Evolutionary conservation across 768 basidiomycete genomes (phyloP).

Genomic region (Suillus spraguei): DNA sequence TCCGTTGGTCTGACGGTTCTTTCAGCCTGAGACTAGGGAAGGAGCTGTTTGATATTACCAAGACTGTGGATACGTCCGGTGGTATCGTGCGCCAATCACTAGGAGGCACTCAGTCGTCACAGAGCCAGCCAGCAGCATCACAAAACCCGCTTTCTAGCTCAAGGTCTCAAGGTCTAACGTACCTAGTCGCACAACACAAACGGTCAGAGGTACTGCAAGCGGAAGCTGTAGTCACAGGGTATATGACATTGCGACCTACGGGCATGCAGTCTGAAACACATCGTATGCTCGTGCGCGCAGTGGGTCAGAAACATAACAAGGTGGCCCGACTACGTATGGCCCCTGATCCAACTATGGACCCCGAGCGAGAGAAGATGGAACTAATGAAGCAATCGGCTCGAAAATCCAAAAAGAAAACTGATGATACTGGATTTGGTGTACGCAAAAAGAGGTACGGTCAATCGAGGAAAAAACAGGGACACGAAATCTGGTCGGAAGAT

Average conservation of each 20-base stretch:
- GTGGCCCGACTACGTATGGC: slow-evolving; percentile 78
- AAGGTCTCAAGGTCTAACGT: slow-evolving; percentile 78
- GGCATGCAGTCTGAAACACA: slow-evolving; percentile 92
- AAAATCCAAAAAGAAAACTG: slow-evolving; percentile 62
- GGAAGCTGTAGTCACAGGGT: slow-evolving; percentile 81
- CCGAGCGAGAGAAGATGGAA: slow-evolving; percentile 73
- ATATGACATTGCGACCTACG: slow-evolving; percentile 82
- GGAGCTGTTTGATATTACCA: slow-evolving; percentile 90
- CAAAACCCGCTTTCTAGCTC: slow-evolving; percentile 34
- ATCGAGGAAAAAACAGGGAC: slow-evolving; percentile 39
- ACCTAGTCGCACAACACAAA: slow-evolving; percentile 89
- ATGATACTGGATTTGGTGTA: slow-evolving; percentile 50
- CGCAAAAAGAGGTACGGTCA: slow-evolving; percentile 51
- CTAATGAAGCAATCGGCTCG: slow-evolving; percentile 62
- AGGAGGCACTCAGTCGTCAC: slow-evolving; percentile 43
- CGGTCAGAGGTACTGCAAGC: slow-evolving; percentile 85
- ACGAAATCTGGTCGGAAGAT: slow-evolving; percentile 69
- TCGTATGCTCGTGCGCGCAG: slow-evolving; percentile 83
- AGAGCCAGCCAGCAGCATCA: slow-evolving; percentile 42
- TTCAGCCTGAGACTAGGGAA: slow-evolving; percentile 89
- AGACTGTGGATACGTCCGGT: slow-evolving; percentile 77
- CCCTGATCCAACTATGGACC: slow-evolving; percentile 75
- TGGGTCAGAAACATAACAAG: slow-evolving; percentile 84
- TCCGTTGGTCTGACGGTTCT: slow-evolving; percentile 96
- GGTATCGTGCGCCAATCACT: slow-evolving; percentile 60